A percentile compares a stretch with the other conserved stretches of the same genome.
phyloP scores from a whole-genome alignment of 805 yeast species.

The Blastobotrys peoriensis region DNA sequence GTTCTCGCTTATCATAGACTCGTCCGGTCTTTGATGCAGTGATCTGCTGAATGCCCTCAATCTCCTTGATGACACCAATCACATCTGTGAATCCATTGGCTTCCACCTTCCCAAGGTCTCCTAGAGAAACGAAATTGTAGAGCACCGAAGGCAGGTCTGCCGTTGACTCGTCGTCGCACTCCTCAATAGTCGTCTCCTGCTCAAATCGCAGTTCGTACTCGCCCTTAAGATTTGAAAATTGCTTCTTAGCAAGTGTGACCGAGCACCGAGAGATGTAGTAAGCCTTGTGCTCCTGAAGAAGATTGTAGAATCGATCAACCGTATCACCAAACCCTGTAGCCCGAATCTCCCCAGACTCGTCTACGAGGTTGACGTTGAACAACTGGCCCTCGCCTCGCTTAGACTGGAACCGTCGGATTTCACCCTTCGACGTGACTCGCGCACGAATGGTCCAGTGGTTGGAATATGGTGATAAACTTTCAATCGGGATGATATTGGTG shows the following conservation, averaged over 20 bases:
- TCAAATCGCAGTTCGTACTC: slow-evolving; percentile 84
- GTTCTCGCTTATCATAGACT: slow-evolving; percentile 87
- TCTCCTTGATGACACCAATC: slow-evolving; percentile 75
- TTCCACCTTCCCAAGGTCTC: slow-evolving; percentile 59
- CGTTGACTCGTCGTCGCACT: slow-evolving; percentile 50
- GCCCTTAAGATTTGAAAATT: slow-evolving; percentile 75
- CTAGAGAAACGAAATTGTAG: slow-evolving; percentile 68
- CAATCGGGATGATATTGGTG: slow-evolving; percentile 61
- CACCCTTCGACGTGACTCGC: slow-evolving; percentile 82
- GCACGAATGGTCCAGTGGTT: slow-evolving; percentile 90
- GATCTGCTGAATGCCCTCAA: slow-evolving; percentile 69
- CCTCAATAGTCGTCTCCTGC: slow-evolving; percentile 69
- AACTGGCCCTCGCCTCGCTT: slow-evolving; percentile 84
- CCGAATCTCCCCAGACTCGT: slow-evolving; percentile 92
- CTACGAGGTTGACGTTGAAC: slow-evolving; percentile 80
- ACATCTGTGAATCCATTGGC: slow-evolving; percentile 75
- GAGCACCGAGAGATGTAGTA: slow-evolving; percentile 79
- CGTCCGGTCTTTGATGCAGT: slow-evolving; percentile 84
- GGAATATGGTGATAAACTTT: slow-evolving; percentile 85
- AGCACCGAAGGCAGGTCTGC: slow-evolving; percentile 67
- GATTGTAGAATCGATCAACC: slow-evolving; percentile 71
- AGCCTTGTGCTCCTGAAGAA: slow-evolving; percentile 82
- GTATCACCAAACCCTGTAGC: slow-evolving; percentile 90
- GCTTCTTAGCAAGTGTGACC: slow-evolving; percentile 76
- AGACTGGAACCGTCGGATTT: slow-evolving; percentile 81